Conservation (phyloP, 2,329 filamentous ascomycete species). For the Rutstroemia sp. region DNA sequence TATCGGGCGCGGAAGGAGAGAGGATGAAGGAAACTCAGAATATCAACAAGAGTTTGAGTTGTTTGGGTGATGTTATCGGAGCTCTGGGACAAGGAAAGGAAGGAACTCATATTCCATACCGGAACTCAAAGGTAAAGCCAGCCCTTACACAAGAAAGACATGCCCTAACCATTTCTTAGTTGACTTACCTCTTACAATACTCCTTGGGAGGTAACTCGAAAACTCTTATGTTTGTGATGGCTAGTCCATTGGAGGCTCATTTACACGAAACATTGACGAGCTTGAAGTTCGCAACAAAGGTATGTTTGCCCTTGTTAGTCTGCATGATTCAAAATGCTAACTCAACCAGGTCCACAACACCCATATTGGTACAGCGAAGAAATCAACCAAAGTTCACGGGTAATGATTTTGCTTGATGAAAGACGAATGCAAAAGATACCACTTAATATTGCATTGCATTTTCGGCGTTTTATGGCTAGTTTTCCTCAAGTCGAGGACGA, state of each 20-base stretch:
- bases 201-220: slow-evolving; percentile 92
- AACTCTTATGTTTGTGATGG: slow-evolving; percentile 99
- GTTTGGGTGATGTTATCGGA: slow-evolving; percentile 88
- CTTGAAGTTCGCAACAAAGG: slow-evolving; percentile 92
- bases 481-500: slow-evolving; percentile 1
- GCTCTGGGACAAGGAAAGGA: slow-evolving; percentile 79
- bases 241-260: slow-evolving; percentile 84
- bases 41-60: slow-evolving; percentile 92
- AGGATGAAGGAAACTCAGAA: slow-evolving; percentile 90
- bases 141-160: neutral
- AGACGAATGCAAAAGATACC: slow-evolving; percentile 8
- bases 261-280: slow-evolving; percentile 89
- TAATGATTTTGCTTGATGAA: neutral
- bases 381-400: slow-evolving; percentile 53
- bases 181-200: slow-evolving; percentile 92
- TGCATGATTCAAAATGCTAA: slow-evolving; percentile 13
- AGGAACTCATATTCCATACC: slow-evolving; percentile 77
- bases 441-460: slow-evolving; percentile 4
- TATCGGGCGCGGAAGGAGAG: slow-evolving; percentile 79
- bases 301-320: slow-evolving; percentile 33
- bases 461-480: slow-evolving; percentile 2
- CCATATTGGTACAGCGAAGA: slow-evolving; percentile 83
- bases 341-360: slow-evolving; percentile 66
- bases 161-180: slow-evolving; percentile 34
- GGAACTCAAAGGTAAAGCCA: slow-evolving; percentile 77